A percentile compares a stretch with the other conserved stretches of the same genome.
phyloP scores from a whole-genome alignment of 2,329 filamentous ascomycete species.

The Hirsutella minnesotensis region DNA sequence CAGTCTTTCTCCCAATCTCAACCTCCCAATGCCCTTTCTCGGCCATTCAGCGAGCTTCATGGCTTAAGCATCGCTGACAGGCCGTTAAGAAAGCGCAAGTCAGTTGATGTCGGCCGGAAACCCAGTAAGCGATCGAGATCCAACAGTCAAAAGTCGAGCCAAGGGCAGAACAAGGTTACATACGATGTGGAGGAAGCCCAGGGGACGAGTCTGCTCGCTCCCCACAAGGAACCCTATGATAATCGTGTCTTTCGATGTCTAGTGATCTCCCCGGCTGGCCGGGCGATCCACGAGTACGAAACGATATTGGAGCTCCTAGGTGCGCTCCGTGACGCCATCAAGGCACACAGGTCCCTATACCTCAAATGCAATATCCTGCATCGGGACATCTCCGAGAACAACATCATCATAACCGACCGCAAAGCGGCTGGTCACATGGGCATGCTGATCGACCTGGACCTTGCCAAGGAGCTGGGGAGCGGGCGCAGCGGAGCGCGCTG shows the following conservation, averaged over 20 bases:
- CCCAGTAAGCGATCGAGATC: not conserved
- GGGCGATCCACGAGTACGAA: too few relatives aligned
- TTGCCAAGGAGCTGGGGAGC: constrained; percentile 2
- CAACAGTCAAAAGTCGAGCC: too few relatives aligned
- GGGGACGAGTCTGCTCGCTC: not conserved
- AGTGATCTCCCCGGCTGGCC: too few relatives aligned
- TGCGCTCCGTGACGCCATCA: too few relatives aligned
- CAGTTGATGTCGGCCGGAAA: not conserved
- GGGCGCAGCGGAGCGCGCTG: too few relatives aligned
- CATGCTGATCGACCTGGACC: too few relatives aligned
- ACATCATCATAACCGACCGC: constrained; percentile 1
- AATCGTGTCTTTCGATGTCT: too few relatives aligned
- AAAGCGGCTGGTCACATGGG: not conserved
- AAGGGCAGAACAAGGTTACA: not conserved
- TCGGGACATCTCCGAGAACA: constrained; percentile 2
- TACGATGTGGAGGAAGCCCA: not conserved
- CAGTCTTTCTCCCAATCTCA: not conserved
- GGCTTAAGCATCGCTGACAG: too few relatives aligned
- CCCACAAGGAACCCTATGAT: too few relatives aligned
- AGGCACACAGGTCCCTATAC: too few relatives aligned
- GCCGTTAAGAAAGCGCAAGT: not conserved
- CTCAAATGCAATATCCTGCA: too few relatives aligned
- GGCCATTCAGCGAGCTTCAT: not conserved
- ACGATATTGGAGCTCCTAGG: too few relatives aligned
- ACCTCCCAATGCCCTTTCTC: not conserved